These are phyloP conservation scores for Grifola frondosa DNA, from an alignment of 1,284 basidiomycete genomes.

Conservation along the genomic window DNA sequence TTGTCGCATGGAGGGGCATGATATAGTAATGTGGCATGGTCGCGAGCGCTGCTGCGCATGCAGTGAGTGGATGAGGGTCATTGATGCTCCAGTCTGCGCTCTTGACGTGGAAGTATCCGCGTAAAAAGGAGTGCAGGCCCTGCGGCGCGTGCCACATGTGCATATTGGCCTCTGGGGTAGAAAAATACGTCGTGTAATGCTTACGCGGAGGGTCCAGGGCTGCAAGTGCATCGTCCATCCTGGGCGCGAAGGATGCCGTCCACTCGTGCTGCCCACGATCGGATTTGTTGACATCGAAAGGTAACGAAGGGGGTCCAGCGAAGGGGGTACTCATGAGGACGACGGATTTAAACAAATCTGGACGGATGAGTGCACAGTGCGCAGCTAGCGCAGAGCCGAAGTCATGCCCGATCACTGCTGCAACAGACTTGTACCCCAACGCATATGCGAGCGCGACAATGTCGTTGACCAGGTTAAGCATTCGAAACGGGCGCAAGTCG, in stretches of 20 bases:
- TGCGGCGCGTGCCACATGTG: constrained; percentile 43
- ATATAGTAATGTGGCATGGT: constrained; percentile 61
- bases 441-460: constrained; percentile 49
- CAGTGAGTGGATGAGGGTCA: constrained; percentile 38
- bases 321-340: constrained; percentile 63
- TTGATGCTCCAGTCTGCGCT: constrained; percentile 53
- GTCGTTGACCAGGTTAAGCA: constrained; percentile 52
- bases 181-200: constrained; percentile 56
- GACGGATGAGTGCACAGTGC: constrained; percentile 50
- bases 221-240: constrained; percentile 33
- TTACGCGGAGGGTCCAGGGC: constrained; percentile 51
- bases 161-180: constrained; percentile 43
- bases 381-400: constrained; percentile 55
- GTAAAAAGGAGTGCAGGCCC: constrained; percentile 50
- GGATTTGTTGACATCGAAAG: constrained; percentile 21
- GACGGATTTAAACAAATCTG: constrained; percentile 54
- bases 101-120: constrained; percentile 60
- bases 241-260: constrained; percentile 13
- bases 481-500: constrained; percentile 47
- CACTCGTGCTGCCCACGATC: no score
- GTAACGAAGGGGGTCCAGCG: constrained; percentile 40
- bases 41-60: constrained; percentile 36
- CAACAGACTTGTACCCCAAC: constrained; percentile 47
- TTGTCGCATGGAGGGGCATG: constrained; percentile 52
- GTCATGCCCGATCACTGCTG: constrained; percentile 59